Evolutionary conservation across 257 asterid genomes (phyloP).

Genomic region (Euphrasia confusa): DNA sequence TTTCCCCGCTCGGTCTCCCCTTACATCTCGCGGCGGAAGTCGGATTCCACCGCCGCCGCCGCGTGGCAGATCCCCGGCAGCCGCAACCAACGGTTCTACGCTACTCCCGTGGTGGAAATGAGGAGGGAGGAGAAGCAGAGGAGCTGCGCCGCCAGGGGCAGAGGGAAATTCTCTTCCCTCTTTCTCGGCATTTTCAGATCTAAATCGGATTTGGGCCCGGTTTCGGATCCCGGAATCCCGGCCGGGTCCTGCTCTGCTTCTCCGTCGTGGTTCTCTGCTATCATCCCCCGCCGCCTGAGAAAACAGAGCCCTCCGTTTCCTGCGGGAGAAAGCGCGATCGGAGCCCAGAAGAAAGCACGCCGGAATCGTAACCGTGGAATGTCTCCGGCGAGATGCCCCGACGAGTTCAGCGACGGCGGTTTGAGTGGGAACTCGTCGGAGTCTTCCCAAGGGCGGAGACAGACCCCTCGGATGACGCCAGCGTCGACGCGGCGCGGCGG

Average conservation of each 20-base stretch:
- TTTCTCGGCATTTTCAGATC: constrained; percentile 42
- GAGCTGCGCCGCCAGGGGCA: constrained; percentile 11
- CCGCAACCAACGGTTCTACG: constrained; percentile 24
- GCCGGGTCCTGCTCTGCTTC: constrained; percentile 31
- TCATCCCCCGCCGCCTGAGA: constrained; percentile 45
- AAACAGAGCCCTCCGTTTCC: constrained; percentile 50
- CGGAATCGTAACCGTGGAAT: constrained; percentile 62
- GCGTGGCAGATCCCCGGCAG: constrained; percentile 22
- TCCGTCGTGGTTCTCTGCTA: constrained; percentile 49
- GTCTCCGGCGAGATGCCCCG: constrained; percentile 66
- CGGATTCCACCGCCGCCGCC: constrained; percentile 25
- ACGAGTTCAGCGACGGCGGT: constrained; percentile 51
- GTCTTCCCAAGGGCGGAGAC: constrained; percentile 59
- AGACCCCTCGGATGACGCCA: constrained; percentile 62
- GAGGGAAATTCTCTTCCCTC: constrained; percentile 30
- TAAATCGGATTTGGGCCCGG: constrained; percentile 31
- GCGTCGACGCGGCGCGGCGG: constrained; percentile 40
- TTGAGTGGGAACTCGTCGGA: constrained; percentile 78
- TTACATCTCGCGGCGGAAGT: constrained; percentile 41
- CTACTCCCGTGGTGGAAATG: constrained; percentile 34
- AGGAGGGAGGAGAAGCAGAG: constrained; percentile 9
- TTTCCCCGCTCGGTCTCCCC: constrained; percentile 56
- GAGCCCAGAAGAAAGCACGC: constrained; percentile 27
- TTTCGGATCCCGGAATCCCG: constrained; percentile 29
- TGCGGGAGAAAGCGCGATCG: constrained; percentile 37